These are phyloP conservation scores for Blastobotrys apis DNA, from an alignment of 1,139 yeast genomes.

Conservation along the genomic window DNA sequence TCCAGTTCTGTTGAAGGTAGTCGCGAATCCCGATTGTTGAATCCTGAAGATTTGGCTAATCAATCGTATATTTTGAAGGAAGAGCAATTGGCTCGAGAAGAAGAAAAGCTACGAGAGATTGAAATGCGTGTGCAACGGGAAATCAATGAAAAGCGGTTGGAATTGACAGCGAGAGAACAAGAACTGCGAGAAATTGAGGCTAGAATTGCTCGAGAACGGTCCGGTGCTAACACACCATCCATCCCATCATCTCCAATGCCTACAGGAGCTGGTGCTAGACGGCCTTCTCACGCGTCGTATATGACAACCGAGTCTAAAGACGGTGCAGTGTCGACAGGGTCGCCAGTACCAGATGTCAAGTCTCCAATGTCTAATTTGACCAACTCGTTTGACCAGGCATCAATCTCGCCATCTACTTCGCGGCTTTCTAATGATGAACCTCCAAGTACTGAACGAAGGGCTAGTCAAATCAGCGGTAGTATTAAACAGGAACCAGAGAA, in stretches of 20 bases:
- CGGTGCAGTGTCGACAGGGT: neutral
- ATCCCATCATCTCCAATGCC: slow-evolving; percentile 12
- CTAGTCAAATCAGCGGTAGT: slow-evolving; percentile 9
- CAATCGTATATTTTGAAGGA: slow-evolving; percentile 40
- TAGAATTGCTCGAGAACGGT: slow-evolving; percentile 45
- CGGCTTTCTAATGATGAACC: slow-evolving; percentile 11
- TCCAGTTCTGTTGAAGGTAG: slow-evolving; percentile 36
- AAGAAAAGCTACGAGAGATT: slow-evolving; percentile 25
- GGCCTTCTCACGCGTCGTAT: neutral
- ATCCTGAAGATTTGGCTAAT: slow-evolving; percentile 40
- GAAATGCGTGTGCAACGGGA: slow-evolving; percentile 78
- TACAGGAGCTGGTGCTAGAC: slow-evolving; percentile 2
- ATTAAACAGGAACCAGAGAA: slow-evolving; percentile 6
- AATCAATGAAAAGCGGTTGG: slow-evolving; percentile 75
- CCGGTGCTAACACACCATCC: slow-evolving; percentile 11
- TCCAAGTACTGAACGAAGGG: slow-evolving; percentile 3
- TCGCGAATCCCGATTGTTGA: slow-evolving; percentile 28
- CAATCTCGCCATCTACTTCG: slow-evolving; percentile 9
- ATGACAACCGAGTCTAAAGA: neutral
- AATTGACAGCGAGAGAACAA: slow-evolving; percentile 79
- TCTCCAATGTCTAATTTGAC: slow-evolving; percentile 6
- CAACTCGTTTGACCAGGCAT: slow-evolving; percentile 10
- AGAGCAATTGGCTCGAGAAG: slow-evolving; percentile 35
- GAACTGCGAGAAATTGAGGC: slow-evolving; percentile 82
- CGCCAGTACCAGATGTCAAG: neutral